Evolutionary conservation across 2,329 filamentous ascomycete genomes (phyloP), one percentile per base, ranked within the genome.

Genomic region (Trichoderma simmonsii): DNA sequence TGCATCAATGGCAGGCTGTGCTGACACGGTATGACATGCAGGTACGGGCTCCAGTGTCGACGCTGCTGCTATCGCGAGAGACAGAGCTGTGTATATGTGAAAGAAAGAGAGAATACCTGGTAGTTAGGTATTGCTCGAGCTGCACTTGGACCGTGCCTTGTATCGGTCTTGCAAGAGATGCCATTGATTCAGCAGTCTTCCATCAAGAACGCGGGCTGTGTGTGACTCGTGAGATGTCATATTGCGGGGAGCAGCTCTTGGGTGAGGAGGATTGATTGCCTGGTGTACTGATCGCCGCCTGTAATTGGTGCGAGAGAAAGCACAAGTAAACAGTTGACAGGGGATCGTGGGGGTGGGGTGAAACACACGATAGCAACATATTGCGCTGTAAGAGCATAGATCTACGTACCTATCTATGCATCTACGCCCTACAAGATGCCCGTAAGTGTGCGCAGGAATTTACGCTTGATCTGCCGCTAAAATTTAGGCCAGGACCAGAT

Each of bases 391-490:
- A 21, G 1, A 12, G 57, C 57, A 60, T 60, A 60, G 57, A 65
- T 54, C 15, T 32, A 15, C 8, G 62, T 54, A 65, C 26, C 28
- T 48, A 56, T 34, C 63, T 66, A 34, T 54, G 62, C 26, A 34
- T 9, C 4, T 32, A 32, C 1, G 11, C 39, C 8, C 26, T 56
- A 26, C 26, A 39, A 6, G 7, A 18, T 54, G 26, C 18, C 28
- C 12, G 4, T 32, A 65, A 48, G 24, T 8, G 61, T 36, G 39
- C 15, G 8, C n/a, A 15, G 39, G 28, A 61, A 18, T 21, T 30
- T 43, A 21, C 66, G 56, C 39, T 32, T 60, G 67, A 70, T 70
- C 67, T 70, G 67, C 67, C 67, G 57, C 67, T 70, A 70, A 62
- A 21, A 6, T 62, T 54, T 70, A 70, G 67, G 43, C 43, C 67